Conservation (phyloP, 2,329 filamentous ascomycete genomes). For the Talaromyces marneffei region DNA sequence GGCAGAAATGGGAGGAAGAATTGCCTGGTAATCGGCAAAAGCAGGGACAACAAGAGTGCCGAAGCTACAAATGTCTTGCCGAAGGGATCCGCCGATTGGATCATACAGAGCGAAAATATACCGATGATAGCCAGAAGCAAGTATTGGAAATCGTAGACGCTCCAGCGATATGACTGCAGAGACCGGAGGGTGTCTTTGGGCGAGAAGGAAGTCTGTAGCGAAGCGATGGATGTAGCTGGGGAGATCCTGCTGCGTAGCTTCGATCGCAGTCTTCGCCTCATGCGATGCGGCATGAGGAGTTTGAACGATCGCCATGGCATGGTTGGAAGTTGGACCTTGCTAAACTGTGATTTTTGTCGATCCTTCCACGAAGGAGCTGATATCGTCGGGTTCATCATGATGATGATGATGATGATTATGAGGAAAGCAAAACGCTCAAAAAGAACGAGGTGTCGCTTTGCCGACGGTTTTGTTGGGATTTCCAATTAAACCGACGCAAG, state of each 20-base stretch:
- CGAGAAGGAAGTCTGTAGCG: constrained; percentile 75
- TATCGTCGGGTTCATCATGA: constrained; percentile 16
- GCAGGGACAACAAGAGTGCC: constrained; percentile 61
- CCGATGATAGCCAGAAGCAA: constrained; percentile 65
- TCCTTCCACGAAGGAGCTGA: constrained; percentile 42
- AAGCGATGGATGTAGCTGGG: constrained; percentile 66
- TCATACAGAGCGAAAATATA: constrained; percentile 78
- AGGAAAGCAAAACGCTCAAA: neutral
- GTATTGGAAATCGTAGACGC: constrained; percentile 79
- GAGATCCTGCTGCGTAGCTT: constrained; percentile 62
- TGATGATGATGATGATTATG: neutral
- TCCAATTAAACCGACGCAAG: constrained; percentile 8
- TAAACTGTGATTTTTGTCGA: constrained; percentile 38
- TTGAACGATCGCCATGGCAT: constrained; percentile 46
- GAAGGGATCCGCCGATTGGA: constrained; percentile 69
- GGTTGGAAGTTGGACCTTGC: constrained; percentile 42
- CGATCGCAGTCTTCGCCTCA: constrained; percentile 62
- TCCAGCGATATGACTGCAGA: constrained; percentile 73
- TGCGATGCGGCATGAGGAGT: constrained; percentile 54
- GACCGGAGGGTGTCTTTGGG: constrained; percentile 70
- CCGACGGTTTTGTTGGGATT: constrained; percentile 2
- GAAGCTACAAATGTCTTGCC: constrained; percentile 68
- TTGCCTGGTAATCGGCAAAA: constrained; percentile 80
- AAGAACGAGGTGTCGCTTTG: neutral
- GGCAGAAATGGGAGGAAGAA: constrained; percentile 85